Evolutionary conservation across 225 moss, liverwort and hornwort species (phyloP).

Genomic region (Polytrichum formosum): DNA sequence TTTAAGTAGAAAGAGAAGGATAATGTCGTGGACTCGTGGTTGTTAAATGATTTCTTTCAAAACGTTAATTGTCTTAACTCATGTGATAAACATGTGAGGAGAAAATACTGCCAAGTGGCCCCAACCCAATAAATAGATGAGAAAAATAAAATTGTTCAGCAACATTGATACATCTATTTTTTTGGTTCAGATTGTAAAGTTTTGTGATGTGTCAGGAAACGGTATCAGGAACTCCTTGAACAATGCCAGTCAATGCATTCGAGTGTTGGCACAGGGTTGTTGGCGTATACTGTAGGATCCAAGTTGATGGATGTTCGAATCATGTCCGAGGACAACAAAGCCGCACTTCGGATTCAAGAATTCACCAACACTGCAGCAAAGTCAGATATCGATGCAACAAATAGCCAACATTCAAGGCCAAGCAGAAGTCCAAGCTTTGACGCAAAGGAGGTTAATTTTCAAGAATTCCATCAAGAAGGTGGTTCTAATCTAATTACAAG

Average conservation of each 20-base stretch:
- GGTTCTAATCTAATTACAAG: too few species aligned
- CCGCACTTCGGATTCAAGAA: too few species aligned
- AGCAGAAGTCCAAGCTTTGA: slow-evolving; percentile 13
- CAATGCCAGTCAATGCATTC: slow-evolving; percentile 85
- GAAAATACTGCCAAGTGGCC: not conserved
- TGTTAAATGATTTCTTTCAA: too few species aligned
- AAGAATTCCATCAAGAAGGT: too few species aligned
- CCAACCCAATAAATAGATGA: too few species aligned
- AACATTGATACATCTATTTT: too few species aligned
- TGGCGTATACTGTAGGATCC: slow-evolving; percentile 83
- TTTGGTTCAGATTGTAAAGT: not conserved
- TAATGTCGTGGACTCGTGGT: not conserved
- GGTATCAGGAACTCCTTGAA: slow-evolving; percentile 76
- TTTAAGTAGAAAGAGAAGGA: not conserved
- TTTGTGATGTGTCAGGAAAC: slow-evolving; percentile 40
- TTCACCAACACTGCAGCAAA: slow-evolving; percentile 5
- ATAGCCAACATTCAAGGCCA: slow-evolving; percentile 7
- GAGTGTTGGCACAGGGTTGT: slow-evolving; percentile 75
- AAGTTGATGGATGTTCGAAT: slow-evolving; percentile 85
- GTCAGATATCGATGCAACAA: slow-evolving; percentile 13
- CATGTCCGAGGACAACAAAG: slow-evolving; percentile 31
- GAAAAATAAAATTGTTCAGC: too few species aligned
- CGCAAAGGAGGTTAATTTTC: not conserved
- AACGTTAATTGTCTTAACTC: too few species aligned
- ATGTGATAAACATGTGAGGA: too few species aligned